These are phyloP conservation scores for Limonium bicolor DNA, from an alignment of 148 eudicot species.

Conservation along the genomic window DNA sequence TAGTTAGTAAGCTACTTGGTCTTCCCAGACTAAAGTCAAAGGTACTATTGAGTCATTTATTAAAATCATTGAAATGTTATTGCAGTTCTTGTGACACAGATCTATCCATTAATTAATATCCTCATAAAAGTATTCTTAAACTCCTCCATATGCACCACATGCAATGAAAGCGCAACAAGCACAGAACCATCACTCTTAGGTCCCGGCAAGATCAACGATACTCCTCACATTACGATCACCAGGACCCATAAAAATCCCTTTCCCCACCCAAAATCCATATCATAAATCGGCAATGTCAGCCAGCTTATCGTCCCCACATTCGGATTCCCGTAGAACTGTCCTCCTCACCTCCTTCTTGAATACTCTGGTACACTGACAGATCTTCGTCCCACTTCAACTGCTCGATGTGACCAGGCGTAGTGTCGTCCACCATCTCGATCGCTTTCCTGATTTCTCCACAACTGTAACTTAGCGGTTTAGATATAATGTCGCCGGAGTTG, in stretches of 20 bases:
- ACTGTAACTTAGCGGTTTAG: not conserved
- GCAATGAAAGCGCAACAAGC: not conserved
- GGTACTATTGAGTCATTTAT: too few species aligned
- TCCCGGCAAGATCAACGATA: conserved; percentile 20
- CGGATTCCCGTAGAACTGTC: conserved; percentile 16
- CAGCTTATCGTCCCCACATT: conserved; percentile 24
- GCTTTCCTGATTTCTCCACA: conserved; percentile 2
- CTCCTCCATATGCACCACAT: not conserved
- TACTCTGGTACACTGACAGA: conserved; percentile 1
- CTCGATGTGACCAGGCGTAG: not conserved
- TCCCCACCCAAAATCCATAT: conserved; percentile 15
- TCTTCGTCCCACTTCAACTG: not conserved
- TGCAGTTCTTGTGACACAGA: too few species aligned
- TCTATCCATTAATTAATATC: too few species aligned
- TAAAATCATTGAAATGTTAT: too few species aligned
- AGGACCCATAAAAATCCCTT: conserved; percentile 17
- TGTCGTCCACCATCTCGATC: not conserved
- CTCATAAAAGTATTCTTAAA: conserved; percentile 1
- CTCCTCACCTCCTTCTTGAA: not conserved
- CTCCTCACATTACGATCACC: too few species aligned
- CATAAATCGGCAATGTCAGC: conserved; percentile 16
- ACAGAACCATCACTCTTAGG: conserved; percentile 20
- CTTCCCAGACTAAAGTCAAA: too few species aligned
- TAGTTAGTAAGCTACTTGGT: too few species aligned
- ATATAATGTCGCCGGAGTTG: not conserved